Evolutionary conservation across 2,329 filamentous ascomycete genomes (phyloP).

Genomic region (Fusarium brevicatenulatum): DNA sequence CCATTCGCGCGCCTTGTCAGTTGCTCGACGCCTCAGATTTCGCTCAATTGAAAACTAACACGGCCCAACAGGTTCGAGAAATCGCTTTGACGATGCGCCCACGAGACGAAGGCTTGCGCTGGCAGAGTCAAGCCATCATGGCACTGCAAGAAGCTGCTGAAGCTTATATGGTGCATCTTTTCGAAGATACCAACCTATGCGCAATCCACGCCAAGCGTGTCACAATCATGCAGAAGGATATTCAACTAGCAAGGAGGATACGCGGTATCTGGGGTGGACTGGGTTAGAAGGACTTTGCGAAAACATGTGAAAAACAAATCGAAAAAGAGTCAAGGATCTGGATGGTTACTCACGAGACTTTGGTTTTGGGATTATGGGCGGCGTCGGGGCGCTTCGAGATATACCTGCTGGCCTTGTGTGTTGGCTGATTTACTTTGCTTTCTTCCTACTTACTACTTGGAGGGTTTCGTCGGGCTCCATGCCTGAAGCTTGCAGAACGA

Average conservation of each 20-base stretch:
- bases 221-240: conserved; percentile 98
- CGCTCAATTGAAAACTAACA: conserved; percentile 31
- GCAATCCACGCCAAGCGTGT: conserved; percentile 97
- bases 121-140: conserved; percentile 95
- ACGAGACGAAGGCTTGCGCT: conserved; percentile 77
- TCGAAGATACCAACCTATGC: conserved; percentile 85
- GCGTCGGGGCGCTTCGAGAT: conserved; percentile 38
- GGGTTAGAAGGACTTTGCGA: conserved; percentile 53
- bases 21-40: background rate
- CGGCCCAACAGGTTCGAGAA: conserved; percentile 62
- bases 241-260: conserved; percentile 87
- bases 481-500: background rate
- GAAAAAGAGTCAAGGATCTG: background rate
- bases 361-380: conserved; percentile 20
- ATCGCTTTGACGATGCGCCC: conserved; percentile 74
- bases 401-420: conserved; percentile 36
- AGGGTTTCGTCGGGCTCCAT: background rate
- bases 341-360: conserved; percentile 15
- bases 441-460: background rate
- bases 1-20: conserved; percentile 80
- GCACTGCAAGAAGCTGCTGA: conserved; percentile 96
- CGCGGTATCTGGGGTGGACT: conserved; percentile 79
- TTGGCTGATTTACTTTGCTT: conserved; percentile 28
- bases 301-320: background rate
- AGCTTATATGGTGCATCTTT: conserved; percentile 95